Evolutionary conservation across 2,329 filamentous ascomycete genomes (phyloP), one percentile per base, ranked within the genome.

Genomic region (Penicillium sp.): DNA sequence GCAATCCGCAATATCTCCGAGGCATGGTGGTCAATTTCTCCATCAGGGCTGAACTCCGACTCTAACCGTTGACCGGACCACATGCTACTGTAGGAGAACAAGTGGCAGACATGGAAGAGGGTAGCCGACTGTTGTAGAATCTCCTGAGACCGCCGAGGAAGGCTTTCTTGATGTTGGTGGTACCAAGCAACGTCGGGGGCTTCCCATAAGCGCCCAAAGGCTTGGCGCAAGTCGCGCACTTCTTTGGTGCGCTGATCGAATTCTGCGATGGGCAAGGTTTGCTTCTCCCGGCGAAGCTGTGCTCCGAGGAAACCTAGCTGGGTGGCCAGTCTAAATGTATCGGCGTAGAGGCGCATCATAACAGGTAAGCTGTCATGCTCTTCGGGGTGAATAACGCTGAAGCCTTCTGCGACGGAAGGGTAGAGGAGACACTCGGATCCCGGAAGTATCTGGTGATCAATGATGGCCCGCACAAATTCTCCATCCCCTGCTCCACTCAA

Each of bases 21-120:
- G 18, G 74, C 73, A 31, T 79, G 79, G 37, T 74, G 69, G 14
- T 75, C 72, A 41, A 82, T 76, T 57, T 82, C 77, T 23, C 68
- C 59, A 31, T 74, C 66, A 20, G 73, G 66, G 15, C 71, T 66
- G 15, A 72, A 69, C 8, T 68, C 70, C 1, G 70, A 73, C 22
- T 78, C 72, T 9, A 74, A 60, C 2, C 74, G 67, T 66, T 84
- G 82, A 4, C 72, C 69, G 3, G 77, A 74, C 72, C 77, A 83
- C 75, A 84, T 79, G 61, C 77, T 80, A 5, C 79, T 82, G 53
- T 79, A 77, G n/a, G 77, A 76, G 63, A 82, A 83, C 49, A 85
- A 74, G 18, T 80, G 72, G 42, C 75, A 77, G 20, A 73, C 73
- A 58, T 81, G 78, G 66, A 80, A 82, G 12, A 84, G 72, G 8